Evolutionary conservation across 768 basidiomycete species (phyloP), one percentile per base, ranked within the genome.

Genomic region (Trametopsis cervina): DNA sequence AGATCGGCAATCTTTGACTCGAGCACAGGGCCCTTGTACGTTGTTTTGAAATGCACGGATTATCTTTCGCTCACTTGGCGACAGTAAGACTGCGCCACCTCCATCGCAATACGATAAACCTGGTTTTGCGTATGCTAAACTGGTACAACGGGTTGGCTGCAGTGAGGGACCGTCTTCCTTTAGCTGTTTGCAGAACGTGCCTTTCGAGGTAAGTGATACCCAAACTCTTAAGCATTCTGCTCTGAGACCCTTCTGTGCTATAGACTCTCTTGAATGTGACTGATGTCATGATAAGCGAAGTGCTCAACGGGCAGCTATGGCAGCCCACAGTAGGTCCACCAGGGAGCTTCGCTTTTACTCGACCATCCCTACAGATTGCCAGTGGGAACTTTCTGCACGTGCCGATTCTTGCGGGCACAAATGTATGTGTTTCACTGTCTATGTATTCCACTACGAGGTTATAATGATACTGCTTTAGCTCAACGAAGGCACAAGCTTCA

Each of bases 391-490:
- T 78, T 56, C 56, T 74, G 15, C 77, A 72, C 43, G 58, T 82
- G 2, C 78, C 79, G 5, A 76, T 72, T 50, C 55, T 82, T 0
- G 74, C 65, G n/a, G 80, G 80, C 23, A 78, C 75, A 0, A 80
- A 79, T 39, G 78, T 78, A 46, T 23, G 73, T 55, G 20, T 18
- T 24, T 17, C 4, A 15, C 29, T 23, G 15, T 35, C 20, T 27
- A n/a, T 10, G 27, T 44, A 44, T 23, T n/a, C 11, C 7, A 40
- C 39, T 22, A 40, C 7, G 39, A 7, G 7, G 10, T 15, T 46
- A 12, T n/a, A 5, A 23, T 29, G 10, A 5, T 6, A n/a, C 20
- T 46, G 4, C n/a, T 29, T 9, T 21, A 26, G 76, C 54, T 73
- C 10, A 78, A 77, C 54, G 76, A 78, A 61, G 77, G 77, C 4